Evolutionary conservation across 805 yeast species (phyloP).

Genomic region (Clavispora fructus): DNA sequence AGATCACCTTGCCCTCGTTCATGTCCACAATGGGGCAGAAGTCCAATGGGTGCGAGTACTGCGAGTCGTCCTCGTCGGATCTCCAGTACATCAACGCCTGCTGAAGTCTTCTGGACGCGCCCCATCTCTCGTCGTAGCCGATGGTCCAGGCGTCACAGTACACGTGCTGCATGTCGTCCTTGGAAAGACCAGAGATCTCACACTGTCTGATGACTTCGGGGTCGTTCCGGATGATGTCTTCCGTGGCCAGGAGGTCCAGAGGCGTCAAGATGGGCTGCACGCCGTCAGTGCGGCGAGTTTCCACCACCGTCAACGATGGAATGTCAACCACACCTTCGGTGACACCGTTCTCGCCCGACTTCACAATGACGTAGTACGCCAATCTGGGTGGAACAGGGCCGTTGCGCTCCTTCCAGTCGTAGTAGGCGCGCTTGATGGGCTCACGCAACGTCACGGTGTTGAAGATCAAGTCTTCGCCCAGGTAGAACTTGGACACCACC

Average conservation of each 20-base stretch:
- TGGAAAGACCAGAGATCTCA: conserved; percentile 63
- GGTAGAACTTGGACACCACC: conserved; percentile 44
- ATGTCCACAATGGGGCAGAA: conserved; percentile 80
- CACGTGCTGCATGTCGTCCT: conserved; percentile 51
- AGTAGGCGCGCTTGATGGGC: conserved; percentile 59
- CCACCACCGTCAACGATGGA: conserved; percentile 41
- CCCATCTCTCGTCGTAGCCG: conserved; percentile 75
- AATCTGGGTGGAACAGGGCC: conserved; percentile 65
- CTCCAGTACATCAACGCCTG: conserved; percentile 80
- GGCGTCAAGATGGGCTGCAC: conserved; percentile 74
- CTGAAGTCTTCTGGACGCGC: conserved; percentile 66
- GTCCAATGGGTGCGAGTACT: conserved; percentile 71
- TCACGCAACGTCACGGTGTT: conserved; percentile 69
- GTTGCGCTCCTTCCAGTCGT: conserved; percentile 58
- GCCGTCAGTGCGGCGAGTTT: conserved; percentile 47
- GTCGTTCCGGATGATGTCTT: conserved; percentile 61
- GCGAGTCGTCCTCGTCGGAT: conserved; percentile 70
- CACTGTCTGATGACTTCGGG: conserved; percentile 71
- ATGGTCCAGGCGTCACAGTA: conserved; percentile 69
- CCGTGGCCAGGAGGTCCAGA: conserved; percentile 59
- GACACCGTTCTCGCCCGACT: conserved; percentile 54
- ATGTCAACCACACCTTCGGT: conserved; percentile 69
- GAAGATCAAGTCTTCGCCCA: conserved; percentile 46
- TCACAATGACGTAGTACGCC: conserved; percentile 61
- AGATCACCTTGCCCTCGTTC: conserved; percentile 62